Evolutionary conservation across 495 filamentous ascomycete genomes (phyloP).

Genomic region (Podospora didyma): DNA sequence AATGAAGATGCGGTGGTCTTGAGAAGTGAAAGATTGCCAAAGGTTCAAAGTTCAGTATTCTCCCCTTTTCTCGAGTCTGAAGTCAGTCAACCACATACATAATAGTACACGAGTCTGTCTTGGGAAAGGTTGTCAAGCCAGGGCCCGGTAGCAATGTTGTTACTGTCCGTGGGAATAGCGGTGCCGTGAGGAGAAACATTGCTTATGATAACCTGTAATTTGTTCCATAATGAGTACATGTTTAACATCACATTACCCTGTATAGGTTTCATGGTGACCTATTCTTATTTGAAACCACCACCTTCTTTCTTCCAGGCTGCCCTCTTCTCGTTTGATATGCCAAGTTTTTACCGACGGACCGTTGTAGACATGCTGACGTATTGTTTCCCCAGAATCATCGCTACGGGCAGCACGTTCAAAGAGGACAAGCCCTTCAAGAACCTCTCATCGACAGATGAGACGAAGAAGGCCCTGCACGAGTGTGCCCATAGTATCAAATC

Average conservation of each 20-base stretch:
- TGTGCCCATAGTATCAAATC: slow-evolving; percentile 43
- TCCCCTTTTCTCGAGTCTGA: too few relatives aligned
- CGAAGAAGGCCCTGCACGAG: slow-evolving; percentile 36
- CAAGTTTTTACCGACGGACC: too few relatives aligned
- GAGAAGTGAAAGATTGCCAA: too few relatives aligned
- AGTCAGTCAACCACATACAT: too few relatives aligned
- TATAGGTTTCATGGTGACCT: too few relatives aligned
- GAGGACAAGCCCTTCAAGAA: slow-evolving; percentile 51
- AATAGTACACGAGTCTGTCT: slow-evolving; percentile 58
- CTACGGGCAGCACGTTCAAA: slow-evolving; percentile 44
- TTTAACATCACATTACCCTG: too few relatives aligned
- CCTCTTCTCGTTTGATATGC: too few relatives aligned
- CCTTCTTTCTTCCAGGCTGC: too few relatives aligned
- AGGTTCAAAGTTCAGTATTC: neutral
- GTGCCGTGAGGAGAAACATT: slow-evolving; percentile 25
- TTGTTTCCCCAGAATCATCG: slow-evolving; percentile 37
- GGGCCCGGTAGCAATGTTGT: slow-evolving; percentile 42
- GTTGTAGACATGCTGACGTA: too few relatives aligned
- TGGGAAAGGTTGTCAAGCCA: slow-evolving; percentile 49
- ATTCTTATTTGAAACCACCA: too few relatives aligned
- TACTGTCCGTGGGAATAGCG: slow-evolving; percentile 32
- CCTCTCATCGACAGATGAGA: slow-evolving; percentile 35
- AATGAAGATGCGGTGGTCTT: too few relatives aligned
- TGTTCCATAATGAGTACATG: neutral
- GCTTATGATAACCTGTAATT: slow-evolving; percentile 46